Evolutionary conservation across 192 early-diverging fungal species (phyloP).

Genomic region (Coemansia reversa): DNA sequence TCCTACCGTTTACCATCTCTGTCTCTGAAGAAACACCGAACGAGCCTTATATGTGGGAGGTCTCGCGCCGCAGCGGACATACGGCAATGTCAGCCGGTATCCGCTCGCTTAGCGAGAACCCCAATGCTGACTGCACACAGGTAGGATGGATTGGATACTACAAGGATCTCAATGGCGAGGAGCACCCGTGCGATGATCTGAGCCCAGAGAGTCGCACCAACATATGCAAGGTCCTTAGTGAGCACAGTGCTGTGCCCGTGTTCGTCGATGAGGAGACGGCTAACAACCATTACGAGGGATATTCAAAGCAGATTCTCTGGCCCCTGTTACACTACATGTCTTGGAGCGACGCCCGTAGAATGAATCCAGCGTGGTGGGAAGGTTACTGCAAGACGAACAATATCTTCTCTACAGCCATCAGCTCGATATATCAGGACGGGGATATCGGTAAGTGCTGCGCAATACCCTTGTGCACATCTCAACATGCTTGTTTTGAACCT

Average conservation of each 20-base stretch:
- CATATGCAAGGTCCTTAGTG: constrained; percentile 58
- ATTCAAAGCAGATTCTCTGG: constrained; percentile 97
- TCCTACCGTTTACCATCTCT: constrained; percentile 44
- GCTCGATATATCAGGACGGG: constrained; percentile 74
- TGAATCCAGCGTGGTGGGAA: constrained; percentile 66
- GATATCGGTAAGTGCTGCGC: constrained; percentile 39
- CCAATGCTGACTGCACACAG: constrained; percentile 61
- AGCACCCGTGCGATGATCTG: constrained; percentile 56
- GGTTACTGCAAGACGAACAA: constrained; percentile 82
- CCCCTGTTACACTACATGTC: constrained; percentile 94
- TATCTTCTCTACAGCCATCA: constrained; percentile 71
- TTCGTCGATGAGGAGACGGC: constrained; percentile 72
- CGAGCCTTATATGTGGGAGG: constrained; percentile 56
- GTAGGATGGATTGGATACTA: constrained; percentile 75
- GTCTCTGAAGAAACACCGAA: constrained; percentile 38
- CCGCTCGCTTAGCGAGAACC: constrained; percentile 59
- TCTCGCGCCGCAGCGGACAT: constrained; percentile 69
- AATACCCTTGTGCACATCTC: not conserved
- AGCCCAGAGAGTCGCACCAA: constrained; percentile 55
- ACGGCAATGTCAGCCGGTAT: constrained; percentile 90
- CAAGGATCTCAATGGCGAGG: constrained; percentile 59
- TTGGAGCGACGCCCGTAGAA: constrained; percentile 73
- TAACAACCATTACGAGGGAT: constrained; percentile 91
- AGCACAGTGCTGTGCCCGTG: constrained; percentile 68
- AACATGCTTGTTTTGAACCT: not conserved